Percentiles rank a stretch among this genome's conserved stretches.
These are phyloP conservation scores for Pseudoneurospora amorphoporcata DNA, from an alignment of 495 filamentous ascomycete genomes.

Conservation along the genomic window DNA sequence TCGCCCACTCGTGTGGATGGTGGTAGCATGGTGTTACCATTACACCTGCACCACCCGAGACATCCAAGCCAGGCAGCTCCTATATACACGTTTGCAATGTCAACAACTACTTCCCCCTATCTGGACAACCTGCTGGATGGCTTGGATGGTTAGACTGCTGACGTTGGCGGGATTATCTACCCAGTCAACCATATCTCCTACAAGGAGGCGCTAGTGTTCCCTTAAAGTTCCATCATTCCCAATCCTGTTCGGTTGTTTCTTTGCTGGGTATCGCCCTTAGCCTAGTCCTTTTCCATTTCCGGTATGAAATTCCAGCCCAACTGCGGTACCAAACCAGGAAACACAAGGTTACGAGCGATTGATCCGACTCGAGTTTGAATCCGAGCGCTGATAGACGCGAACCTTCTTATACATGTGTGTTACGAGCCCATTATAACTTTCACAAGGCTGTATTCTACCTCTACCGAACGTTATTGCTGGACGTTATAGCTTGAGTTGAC, in stretches of 20 bases:
- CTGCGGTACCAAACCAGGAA: not conserved
- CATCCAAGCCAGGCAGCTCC: not conserved
- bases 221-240: not conserved
- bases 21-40: not conserved
- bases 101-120: not conserved
- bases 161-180: not conserved
- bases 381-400: not conserved
- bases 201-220: slow-evolving; percentile 3
- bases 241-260: not conserved
- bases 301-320: not conserved
- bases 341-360: not conserved
- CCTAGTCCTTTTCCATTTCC: not conserved
- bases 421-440: not conserved
- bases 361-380: not conserved
- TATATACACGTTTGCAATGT: not conserved
- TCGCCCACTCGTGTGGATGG: not conserved
- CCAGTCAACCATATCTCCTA: not conserved
- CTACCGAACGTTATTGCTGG: not conserved
- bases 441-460: not conserved
- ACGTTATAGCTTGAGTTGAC: not conserved
- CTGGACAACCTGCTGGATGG: not conserved
- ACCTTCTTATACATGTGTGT: not conserved
- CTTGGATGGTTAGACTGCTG: not conserved
- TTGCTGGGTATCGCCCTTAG: not conserved
- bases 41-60: not conserved